Percentiles rank a stretch among this genome's conserved stretches.
Evolutionary conservation across 1,284 basidiomycete species (phyloP).

Genomic region (Tremellales sp.): DNA sequence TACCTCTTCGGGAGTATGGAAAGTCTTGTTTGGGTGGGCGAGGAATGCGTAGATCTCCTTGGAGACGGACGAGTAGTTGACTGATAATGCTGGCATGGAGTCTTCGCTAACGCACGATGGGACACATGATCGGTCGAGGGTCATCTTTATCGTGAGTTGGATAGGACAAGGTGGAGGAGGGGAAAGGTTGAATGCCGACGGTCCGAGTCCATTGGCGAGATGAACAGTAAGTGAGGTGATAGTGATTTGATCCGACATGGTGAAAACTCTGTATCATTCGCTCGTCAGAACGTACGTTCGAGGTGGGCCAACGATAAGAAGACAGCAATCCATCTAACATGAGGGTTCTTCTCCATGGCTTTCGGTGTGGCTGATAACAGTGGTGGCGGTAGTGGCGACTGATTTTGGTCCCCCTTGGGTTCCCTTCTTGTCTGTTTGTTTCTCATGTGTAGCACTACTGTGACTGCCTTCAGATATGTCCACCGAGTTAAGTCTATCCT

Average conservation of each 20-base stretch:
- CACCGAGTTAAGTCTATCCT: too few relatives aligned
- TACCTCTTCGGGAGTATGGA: slow-evolving; percentile 21
- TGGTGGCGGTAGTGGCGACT: too few relatives aligned
- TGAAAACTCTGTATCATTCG: too few relatives aligned
- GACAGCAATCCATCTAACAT: too few relatives aligned
- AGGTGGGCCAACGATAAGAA: too few relatives aligned
- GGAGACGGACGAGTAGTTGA: slow-evolving; percentile 46
- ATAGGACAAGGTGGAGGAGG: slow-evolving; percentile 41
- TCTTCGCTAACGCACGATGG: slow-evolving; percentile 33
- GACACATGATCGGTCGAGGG: slow-evolving; percentile 30
- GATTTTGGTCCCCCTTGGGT: too few relatives aligned
- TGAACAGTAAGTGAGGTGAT: slow-evolving; percentile 40
- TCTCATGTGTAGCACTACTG: too few relatives aligned
- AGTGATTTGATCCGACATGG: slow-evolving; percentile 31
- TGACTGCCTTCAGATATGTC: too few relatives aligned
- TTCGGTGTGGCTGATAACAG: too few relatives aligned
- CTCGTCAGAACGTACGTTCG: too few relatives aligned
- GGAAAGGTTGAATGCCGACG: slow-evolving; percentile 43
- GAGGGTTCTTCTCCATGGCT: too few relatives aligned
- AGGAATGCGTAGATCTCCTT: slow-evolving; percentile 36
- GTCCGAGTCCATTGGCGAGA: slow-evolving; percentile 41
- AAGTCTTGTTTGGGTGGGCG: slow-evolving; percentile 10
- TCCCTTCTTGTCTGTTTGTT: too few relatives aligned
- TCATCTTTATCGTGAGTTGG: slow-evolving; percentile 31
- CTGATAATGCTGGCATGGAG: slow-evolving; percentile 39